These are phyloP conservation scores for Ceratocystis alfenasii DNA, from an alignment of 2,329 filamentous ascomycete species.

Conservation along the genomic window DNA sequence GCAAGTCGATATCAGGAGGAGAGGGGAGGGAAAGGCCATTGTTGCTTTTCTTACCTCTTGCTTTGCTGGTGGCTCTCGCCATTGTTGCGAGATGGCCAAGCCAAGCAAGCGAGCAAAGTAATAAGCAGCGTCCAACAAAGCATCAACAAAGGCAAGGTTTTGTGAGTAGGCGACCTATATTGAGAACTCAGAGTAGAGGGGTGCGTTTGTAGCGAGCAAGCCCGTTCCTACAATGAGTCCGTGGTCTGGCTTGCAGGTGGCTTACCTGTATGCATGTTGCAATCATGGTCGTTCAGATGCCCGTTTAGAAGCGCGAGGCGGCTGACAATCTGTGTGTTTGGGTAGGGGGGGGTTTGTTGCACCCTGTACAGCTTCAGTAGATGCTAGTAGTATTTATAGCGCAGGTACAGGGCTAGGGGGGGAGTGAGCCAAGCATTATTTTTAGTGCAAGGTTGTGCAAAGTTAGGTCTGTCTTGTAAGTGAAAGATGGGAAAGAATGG, in stretches of 20 bases:
- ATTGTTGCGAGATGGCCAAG: background rate
- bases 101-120: background rate
- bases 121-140: background rate
- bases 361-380: background rate
- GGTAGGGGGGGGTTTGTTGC: background rate
- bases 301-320: conserved; percentile 1
- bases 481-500: background rate
- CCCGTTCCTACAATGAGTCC: conserved; percentile 1
- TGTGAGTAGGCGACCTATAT: background rate
- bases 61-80: background rate
- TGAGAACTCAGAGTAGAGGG: background rate
- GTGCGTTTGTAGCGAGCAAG: background rate
- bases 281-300: conserved; percentile 5
- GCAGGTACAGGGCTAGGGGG: background rate
- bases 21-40: no score
- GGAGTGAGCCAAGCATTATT: no score
- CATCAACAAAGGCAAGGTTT: background rate
- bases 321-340: background rate
- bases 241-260: conserved; percentile 5
- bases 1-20: background rate
- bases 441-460: no score
- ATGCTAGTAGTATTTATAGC: conserved; percentile 1
- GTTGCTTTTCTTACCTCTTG: background rate
- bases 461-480: background rate
- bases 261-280: background rate